Conservation (phyloP, 257 asterid genomes). For the Mitragyna speciosa region DNA sequence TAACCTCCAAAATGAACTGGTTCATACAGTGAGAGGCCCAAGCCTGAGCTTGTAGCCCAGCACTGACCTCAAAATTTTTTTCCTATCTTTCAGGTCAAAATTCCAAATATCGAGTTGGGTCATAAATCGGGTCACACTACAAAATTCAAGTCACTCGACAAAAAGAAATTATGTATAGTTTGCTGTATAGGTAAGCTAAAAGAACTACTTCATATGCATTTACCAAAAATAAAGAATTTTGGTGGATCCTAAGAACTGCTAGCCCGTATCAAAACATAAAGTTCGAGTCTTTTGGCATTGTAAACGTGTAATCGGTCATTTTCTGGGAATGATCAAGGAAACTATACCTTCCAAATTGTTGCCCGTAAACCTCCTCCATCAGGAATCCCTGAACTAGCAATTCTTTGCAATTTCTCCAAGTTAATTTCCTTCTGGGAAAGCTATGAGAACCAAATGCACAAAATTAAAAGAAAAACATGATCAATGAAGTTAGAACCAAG, state of each 20-base stretch:
- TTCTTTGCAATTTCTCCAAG: conserved; percentile 26
- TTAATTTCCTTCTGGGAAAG: conserved; percentile 19
- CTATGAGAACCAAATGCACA: conserved; percentile 1
- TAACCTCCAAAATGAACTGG: no score
- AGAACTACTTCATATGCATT: background rate
- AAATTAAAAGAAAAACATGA: background rate
- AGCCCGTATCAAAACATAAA: background rate
- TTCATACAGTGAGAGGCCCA: no score
- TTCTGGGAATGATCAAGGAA: background rate
- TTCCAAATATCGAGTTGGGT: no score
- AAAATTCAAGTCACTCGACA: no score
- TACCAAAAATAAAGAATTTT: background rate
- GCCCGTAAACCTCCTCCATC: conserved; percentile 26
- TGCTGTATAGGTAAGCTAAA: background rate
- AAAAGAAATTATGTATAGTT: background rate
- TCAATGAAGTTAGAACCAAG: background rate
- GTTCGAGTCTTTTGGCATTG: background rate
- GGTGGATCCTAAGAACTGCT: background rate
- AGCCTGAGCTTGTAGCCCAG: no score
- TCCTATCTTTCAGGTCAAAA: no score
- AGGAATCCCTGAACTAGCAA: conserved; percentile 27
- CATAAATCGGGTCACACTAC: no score
- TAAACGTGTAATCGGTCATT: background rate
- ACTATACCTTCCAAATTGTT: conserved; percentile 27
- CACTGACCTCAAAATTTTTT: no score